Base-by-base conservation (phyloP, 139 green algal species). In the Picochlorum sp. region DNA sequence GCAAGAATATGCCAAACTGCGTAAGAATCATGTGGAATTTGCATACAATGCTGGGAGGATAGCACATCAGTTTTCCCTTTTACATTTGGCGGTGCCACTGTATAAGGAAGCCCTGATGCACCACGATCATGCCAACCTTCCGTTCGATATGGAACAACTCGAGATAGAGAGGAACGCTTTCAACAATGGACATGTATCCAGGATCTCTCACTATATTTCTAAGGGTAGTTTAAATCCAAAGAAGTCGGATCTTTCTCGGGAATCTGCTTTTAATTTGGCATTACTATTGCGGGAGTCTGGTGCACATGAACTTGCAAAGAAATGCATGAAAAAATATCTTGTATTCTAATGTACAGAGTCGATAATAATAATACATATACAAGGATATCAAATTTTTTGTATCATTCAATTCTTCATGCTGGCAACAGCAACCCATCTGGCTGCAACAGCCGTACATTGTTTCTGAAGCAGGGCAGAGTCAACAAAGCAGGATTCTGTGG, bases 41-140 rank as follows among this genome's bases (percentile, higher is more conserved):
- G 55, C 51, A 2, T 96, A 94, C 79, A 96, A 96, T 73, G 34
- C 94, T 9, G 90, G 78, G 1, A 70, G 90, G 3, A 88, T 86
- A 7, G 78, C 82, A 5, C 88, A 95, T 50, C 75, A 88, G 20
- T 62, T 96, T 24, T 82, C 85, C 9, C 70, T 96, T 37, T 16
- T 81, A 30, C 77, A 90, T 59, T 41, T 96, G 10, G 89, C 89
- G 5, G 77, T 85, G 8, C 71, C 78, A 34, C 78, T 77, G 51
- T 92, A 92, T 49, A 21, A 83, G 34, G 23, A 56, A 2, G 80
- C 63, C 2, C 72, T 90, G 16, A 34, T 45, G 37, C 6, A n/a
- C 41, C 13, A 8, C 1, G 5, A 15, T 37, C 38, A 34, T 28
- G 56, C 14, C 13, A 30, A 21, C 18, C 13, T 21, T 8, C 15